Conservation (phyloP, 2,329 filamentous ascomycete genomes). For the Myriosclerotinia scirpicola region DNA sequence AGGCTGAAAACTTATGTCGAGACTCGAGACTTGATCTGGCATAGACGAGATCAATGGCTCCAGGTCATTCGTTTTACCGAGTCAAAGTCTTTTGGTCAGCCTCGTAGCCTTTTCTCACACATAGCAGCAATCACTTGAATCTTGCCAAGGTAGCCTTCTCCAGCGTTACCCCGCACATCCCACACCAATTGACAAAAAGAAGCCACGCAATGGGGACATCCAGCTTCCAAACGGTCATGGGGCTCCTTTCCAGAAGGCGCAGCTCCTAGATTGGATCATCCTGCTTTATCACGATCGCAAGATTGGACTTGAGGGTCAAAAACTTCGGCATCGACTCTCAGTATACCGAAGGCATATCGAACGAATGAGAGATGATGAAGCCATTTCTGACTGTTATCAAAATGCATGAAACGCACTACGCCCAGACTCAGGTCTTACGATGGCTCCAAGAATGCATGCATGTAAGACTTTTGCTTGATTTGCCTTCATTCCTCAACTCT, state of each 20-base stretch:
- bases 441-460: not conserved
- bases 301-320: not conserved
- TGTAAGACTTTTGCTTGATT: not conserved
- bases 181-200: not conserved
- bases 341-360: not conserved
- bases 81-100: not conserved
- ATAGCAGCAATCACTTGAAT: slow-evolving; percentile 4
- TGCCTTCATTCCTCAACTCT: not conserved
- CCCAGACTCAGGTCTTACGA: not conserved
- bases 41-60: not conserved
- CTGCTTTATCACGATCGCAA: not conserved
- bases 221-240: not conserved
- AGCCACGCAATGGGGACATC: not conserved
- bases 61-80: not conserved
- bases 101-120: not conserved
- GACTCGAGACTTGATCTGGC: not conserved
- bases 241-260: not conserved
- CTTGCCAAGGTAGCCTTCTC: not conserved
- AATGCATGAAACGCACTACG: not conserved
- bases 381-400: not conserved
- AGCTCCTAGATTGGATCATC: not conserved
- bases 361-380: not conserved
- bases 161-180: not conserved
- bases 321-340: not conserved
- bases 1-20: not conserved